Evolutionary conservation across 495 filamentous ascomycete species (phyloP).

Genomic region (Trichodelitschia bisporula): DNA sequence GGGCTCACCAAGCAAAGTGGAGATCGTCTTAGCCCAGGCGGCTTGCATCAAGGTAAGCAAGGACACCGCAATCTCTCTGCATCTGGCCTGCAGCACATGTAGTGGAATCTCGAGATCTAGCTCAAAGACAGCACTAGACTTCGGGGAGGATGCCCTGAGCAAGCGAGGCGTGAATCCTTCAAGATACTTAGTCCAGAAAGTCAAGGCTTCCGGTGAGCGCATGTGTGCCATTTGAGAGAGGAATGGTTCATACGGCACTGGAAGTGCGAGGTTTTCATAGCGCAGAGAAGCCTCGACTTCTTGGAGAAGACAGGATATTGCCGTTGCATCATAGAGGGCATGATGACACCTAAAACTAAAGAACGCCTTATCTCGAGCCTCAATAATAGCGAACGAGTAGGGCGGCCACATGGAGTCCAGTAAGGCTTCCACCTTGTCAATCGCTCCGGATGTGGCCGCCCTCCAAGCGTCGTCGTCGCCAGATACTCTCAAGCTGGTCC

Average conservation of each 20-base stretch:
- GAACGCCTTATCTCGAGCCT: background rate
- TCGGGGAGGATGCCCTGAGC: no score
- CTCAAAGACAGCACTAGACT: no score
- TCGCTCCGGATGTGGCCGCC: no score
- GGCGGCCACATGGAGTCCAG: background rate
- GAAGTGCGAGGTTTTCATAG: constrained; percentile 18
- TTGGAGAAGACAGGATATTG: constrained; percentile 34
- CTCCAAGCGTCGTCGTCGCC: no score
- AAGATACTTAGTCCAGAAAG: constrained; percentile 36
- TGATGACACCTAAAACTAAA: constrained; percentile 28
- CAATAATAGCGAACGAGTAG: background rate
- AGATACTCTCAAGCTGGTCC: no score
- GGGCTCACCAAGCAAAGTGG: constrained; percentile 20
- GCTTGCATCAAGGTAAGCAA: constrained; percentile 40
- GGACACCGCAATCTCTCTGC: constrained; percentile 28
- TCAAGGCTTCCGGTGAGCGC: constrained; percentile 19
- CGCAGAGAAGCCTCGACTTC: constrained; percentile 33
- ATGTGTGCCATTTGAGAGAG: constrained; percentile 21
- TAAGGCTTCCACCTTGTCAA: no score
- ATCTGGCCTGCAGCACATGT: constrained; percentile 19
- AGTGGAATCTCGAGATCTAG: constrained; percentile 16
- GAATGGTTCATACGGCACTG: constrained; percentile 24
- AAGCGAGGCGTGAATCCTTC: no score
- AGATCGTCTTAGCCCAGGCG: constrained; percentile 37
- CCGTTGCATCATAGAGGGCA: constrained; percentile 57